Evolutionary conservation across 1,284 basidiomycete genomes (phyloP).

Genomic region (Fomes fomentarius): DNA sequence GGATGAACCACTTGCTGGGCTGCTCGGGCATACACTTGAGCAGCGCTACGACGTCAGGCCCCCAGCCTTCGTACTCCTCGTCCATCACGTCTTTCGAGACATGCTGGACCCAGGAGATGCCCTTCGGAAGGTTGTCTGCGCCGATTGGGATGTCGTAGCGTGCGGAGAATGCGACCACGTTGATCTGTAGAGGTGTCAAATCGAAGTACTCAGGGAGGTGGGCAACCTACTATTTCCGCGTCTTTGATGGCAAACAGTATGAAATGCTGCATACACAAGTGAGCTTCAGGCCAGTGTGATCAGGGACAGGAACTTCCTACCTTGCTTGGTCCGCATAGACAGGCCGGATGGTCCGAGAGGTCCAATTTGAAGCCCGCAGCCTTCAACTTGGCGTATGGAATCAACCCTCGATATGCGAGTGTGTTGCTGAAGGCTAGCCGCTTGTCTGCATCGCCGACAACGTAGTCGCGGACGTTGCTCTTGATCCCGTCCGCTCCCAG

Average conservation of each 20-base stretch:
- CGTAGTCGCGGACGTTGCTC: constrained; percentile 43
- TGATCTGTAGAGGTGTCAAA: constrained; percentile 40
- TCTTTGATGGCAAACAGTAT: constrained; percentile 58
- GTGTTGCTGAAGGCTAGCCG: constrained; percentile 47
- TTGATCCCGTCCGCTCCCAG: constrained; percentile 60
- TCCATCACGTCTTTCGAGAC: constrained; percentile 48
- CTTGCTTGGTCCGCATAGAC: constrained; percentile 46
- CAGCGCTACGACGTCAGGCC: constrained; percentile 47
- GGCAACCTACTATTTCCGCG: constrained; percentile 38
- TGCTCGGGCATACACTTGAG: constrained; percentile 46
- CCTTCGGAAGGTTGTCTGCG: constrained; percentile 38
- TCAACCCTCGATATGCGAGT: constrained; percentile 49
- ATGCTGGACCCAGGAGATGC: constrained; percentile 49
- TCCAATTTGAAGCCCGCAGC: constrained; percentile 46
- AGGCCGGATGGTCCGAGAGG: constrained; percentile 37
- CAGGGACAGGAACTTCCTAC: constrained; percentile 31
- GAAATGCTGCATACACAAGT: constrained; percentile 45
- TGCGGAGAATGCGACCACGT: constrained; percentile 55
- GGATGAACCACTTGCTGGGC: constrained; percentile 64
- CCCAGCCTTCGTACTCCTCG: constrained; percentile 51
- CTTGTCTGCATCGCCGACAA: constrained; percentile 19
- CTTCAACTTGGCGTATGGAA: constrained; percentile 42
- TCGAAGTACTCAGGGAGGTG: neutral
- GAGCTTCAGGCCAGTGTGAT: neutral
- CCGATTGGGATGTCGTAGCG: constrained; percentile 42